These are phyloP conservation scores for Lignosus rhinocerotis DNA, from an alignment of 1,284 basidiomycete genomes.

Conservation along the genomic window DNA sequence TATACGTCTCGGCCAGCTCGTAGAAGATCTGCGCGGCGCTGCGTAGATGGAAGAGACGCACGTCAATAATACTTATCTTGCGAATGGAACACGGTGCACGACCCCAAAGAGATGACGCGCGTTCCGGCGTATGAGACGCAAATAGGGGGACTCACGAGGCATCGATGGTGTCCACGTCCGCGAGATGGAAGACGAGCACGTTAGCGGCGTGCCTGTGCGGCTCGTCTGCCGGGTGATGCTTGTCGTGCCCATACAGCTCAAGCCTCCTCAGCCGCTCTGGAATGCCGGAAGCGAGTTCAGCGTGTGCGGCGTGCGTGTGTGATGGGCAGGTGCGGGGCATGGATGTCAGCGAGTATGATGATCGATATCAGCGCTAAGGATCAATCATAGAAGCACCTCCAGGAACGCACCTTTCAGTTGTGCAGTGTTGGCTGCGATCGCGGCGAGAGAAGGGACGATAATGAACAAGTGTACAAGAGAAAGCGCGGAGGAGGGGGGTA, in stretches of 20 bases:
- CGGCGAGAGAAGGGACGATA: not conserved
- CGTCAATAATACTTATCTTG: too few relatives aligned
- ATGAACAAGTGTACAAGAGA: not conserved
- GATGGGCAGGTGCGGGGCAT: not conserved
- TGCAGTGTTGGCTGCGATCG: conserved; percentile 75
- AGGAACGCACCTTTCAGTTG: conserved; percentile 68
- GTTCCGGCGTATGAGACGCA: not conserved
- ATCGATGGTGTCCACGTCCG: conserved; percentile 83
- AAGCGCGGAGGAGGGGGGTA: not conserved
- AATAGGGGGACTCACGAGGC: conserved; percentile 64
- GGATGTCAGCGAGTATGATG: not conserved
- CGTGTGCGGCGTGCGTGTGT: not conserved
- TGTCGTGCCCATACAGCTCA: conserved; percentile 77
- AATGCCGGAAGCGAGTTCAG: not conserved
- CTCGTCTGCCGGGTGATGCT: conserved; percentile 83
- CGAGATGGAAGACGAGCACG: conserved; percentile 85
- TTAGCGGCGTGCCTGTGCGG: conserved; percentile 76
- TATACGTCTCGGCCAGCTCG: conserved; percentile 80
- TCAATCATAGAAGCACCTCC: not conserved
- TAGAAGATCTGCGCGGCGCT: conserved; percentile 85
- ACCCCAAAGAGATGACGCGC: too few relatives aligned
- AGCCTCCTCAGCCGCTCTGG: conserved; percentile 79
- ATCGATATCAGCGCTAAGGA: not conserved
- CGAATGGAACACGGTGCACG: not conserved
- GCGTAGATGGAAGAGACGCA: not conserved